Evolutionary conservation across 495 filamentous ascomycete genomes (phyloP), one percentile per base, ranked within the genome.

Genomic region (Aspergillus incahuasiensis): DNA sequence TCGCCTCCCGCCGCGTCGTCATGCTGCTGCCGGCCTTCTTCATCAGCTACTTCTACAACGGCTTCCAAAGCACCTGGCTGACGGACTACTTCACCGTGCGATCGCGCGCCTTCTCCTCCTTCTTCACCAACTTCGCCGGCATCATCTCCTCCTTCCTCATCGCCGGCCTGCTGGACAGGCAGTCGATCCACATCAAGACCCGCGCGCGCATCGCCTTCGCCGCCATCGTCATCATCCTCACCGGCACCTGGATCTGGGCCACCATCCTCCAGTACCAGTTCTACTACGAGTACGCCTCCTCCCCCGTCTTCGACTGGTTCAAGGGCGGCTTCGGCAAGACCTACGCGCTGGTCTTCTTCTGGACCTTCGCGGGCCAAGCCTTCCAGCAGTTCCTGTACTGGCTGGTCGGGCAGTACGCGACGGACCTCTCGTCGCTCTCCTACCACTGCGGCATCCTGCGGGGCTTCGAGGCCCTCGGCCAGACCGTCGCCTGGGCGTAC

Each of bases 31-130:
- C 67, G 0, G 51, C 67, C 3, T 70, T 70, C 55, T 70, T 70
- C 63, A 70, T 70, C 61, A 70, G 67, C 46, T 70, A 70, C 51
- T 70, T 70, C 62, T 70, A 70, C 58, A 70, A 70, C 55, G 67
- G 61, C 44, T 70, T 70, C 60, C 34, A 60, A 19, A 66, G 63
- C 58, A 70, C 67, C 7, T 70, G 63, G 63, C 49, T 70, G 45
- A 70, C 67, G 20, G 55, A 42, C 48, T 70, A 70, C 60, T 70
- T 70, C 61, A 68, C 65, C 30, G 65, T 70, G 13, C 67, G 67
- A 3, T 60, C 67, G 6, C 67, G 67, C 20, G 67, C 67, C 1
- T 70, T 70, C 58, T 66, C 63, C 0, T 70, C 67, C 0, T 70
- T 70, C 61, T 65, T 70, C 62, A 68, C 67, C 58, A 70, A 70